These are phyloP conservation scores for Neonectria punicea DNA, from an alignment of 2,329 filamentous ascomycete genomes.

Conservation along the genomic window DNA sequence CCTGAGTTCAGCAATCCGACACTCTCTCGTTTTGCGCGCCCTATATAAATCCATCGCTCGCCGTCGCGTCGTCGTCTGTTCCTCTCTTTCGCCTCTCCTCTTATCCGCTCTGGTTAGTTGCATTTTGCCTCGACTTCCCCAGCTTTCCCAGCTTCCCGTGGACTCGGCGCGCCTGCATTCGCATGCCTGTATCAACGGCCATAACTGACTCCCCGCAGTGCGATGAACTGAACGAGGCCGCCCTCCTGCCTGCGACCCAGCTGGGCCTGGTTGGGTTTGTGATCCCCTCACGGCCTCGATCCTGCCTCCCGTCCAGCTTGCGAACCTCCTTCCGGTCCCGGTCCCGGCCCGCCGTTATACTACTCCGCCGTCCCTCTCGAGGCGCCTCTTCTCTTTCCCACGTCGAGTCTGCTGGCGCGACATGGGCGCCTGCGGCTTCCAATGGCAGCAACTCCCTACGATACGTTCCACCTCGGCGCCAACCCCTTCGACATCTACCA, in stretches of 20 bases:
- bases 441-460: slow-evolving; percentile 65
- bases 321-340: slow-evolving; percentile 8
- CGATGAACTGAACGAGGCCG: slow-evolving; percentile 50
- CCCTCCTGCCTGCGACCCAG: slow-evolving; percentile 48
- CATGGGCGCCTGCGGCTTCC: slow-evolving; percentile 45
- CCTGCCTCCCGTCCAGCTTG: slow-evolving; percentile 22
- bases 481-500: slow-evolving; percentile 67
- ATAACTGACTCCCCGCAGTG: slow-evolving; percentile 37
- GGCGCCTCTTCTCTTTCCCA: slow-evolving; percentile 13
- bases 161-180: slow-evolving; percentile 26
- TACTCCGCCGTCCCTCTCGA: slow-evolving; percentile 3
- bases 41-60: slow-evolving; percentile 35
- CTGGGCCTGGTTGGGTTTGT: slow-evolving; percentile 48
- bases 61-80: slow-evolving; percentile 8
- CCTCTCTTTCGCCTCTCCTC: slow-evolving; percentile 13
- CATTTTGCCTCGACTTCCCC: slow-evolving; percentile 22
- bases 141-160: slow-evolving; percentile 14
- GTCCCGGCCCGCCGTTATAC: background rate
- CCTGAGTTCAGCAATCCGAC: slow-evolving; percentile 10
- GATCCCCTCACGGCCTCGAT: slow-evolving; percentile 34
- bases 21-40: slow-evolving; percentile 13
- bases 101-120: slow-evolving; percentile 37
- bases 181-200: slow-evolving; percentile 17
- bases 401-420: slow-evolving; percentile 35
- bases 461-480: slow-evolving; percentile 54